Evolutionary conservation across 148 eudicot species (phyloP), one percentile per base, ranked within the genome.

Genomic region (Beta vulgaris): DNA sequence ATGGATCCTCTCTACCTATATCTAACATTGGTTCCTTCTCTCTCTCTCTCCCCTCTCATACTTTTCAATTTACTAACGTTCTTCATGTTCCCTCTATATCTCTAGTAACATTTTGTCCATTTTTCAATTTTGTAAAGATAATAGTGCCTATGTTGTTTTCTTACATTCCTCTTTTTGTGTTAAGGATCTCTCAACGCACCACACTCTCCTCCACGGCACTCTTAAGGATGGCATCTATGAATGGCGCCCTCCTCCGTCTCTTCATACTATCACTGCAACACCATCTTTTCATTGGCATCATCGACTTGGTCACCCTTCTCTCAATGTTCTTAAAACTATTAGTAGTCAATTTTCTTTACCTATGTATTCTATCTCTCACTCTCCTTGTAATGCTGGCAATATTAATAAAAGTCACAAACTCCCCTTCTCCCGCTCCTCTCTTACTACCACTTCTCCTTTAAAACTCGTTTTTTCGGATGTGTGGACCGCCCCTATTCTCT

Each of bases 71-170:
- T 34, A 23, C 21, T 32, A 71, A 71, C 12, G 60, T 54, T 21
- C 43, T 71, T 19, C 18, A 53, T 36, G 74, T 54, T 34, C 62
- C 63, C 11, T 2, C 13, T n/a, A n/a, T 16, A 34, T 53, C 7
- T 53, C 74, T n/a, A 21, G 61, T 0, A 71, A 71, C 14, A 71
- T 53, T 32, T 16, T 71, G 8, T 71, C 74, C 2, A 8, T 71
- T 3, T 53, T 44, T 2, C 60, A 71, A 32, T 53, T 71, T 1
- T 71, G 63, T 3, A 54, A 7, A 2, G 26, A 68, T 26, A 44
- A 46, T 18, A 68, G 44, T 68, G n/a, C 37, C 6, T 1, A 1
- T 18, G 26, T 68, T 26, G 36, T 25, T 25, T 68, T 68, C 53
- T 42, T 49, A 49, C n/a, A n/a, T n/a, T n/a, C n/a, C n/a, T n/a